Conservation (phyloP, 495 filamentous ascomycete genomes). For the Podospora bellae-mahoneyi region DNA sequence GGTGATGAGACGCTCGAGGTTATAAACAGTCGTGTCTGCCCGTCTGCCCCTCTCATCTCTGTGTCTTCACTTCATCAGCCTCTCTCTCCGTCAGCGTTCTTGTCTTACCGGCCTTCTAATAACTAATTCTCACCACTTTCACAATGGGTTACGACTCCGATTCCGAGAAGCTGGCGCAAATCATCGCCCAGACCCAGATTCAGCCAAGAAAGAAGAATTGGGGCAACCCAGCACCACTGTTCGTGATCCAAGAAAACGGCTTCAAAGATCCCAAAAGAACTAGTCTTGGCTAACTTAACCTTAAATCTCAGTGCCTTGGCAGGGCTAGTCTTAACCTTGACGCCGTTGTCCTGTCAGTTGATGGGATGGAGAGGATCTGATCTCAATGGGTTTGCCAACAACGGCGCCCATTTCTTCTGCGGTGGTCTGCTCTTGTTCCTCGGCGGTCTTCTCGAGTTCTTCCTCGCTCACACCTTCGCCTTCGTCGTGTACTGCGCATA, state of each 20-base stretch:
- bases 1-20: background rate
- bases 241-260: background rate
- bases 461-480: conserved; percentile 19
- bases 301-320: conserved; percentile 13
- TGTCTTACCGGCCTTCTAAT: background rate
- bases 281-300: conserved; percentile 3
- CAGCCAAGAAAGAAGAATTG: background rate
- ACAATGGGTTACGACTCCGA: background rate
- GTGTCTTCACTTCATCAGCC: background rate
- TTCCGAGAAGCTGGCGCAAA: background rate
- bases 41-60: background rate
- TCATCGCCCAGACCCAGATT: background rate
- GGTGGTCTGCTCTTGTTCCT: conserved; percentile 17
- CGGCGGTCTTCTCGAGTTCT: conserved; percentile 19
- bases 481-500: conserved; percentile 20
- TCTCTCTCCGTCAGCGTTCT: background rate
- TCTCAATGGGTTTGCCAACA: conserved; percentile 14
- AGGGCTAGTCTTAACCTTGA: conserved; percentile 20
- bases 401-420: conserved; percentile 21
- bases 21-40: background rate
- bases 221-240: background rate
- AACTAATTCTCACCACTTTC: background rate
- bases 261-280: background rate
- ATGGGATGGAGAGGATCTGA: conserved; percentile 21
- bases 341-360: conserved; percentile 20